These are phyloP conservation scores for Russula sp. DNA, from an alignment of 768 basidiomycete species.

Conservation along the genomic window DNA sequence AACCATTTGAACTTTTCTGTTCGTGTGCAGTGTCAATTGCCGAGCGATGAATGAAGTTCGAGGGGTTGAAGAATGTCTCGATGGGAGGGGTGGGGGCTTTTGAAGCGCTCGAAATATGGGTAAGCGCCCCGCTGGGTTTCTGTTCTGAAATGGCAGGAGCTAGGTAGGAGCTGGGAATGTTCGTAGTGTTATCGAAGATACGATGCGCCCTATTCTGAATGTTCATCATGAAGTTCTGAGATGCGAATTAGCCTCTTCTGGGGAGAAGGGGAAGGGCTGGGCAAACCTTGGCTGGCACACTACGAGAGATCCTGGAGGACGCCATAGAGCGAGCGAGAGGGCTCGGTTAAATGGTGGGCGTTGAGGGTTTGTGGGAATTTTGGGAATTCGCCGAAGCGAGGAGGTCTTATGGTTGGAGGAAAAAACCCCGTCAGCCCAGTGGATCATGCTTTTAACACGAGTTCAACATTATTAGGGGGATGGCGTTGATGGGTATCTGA, in stretches of 20 bases:
- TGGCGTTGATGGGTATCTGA: constrained; percentile 11
- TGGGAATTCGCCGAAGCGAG: not conserved
- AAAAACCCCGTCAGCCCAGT: not conserved
- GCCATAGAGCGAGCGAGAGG: constrained; percentile 3
- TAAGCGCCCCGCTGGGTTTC: constrained; percentile 8
- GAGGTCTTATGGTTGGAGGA: constrained; percentile 18
- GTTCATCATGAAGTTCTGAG: constrained; percentile 19
- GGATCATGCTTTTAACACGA: constrained; percentile 21
- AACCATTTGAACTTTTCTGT: constrained; percentile 13
- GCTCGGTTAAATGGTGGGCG: constrained; percentile 1
- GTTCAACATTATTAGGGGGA: constrained; percentile 6
- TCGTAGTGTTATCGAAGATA: constrained; percentile 16
- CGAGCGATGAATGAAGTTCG: constrained; percentile 15
- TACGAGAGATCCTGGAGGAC: constrained; percentile 18
- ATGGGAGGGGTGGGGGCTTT: constrained; percentile 10
- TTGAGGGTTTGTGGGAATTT: constrained; percentile 12
- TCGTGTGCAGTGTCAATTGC: constrained; percentile 16
- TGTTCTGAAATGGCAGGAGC: not conserved
- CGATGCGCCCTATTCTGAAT: constrained; percentile 15
- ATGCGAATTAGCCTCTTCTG: constrained; percentile 4
- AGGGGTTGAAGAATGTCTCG: constrained; percentile 13
- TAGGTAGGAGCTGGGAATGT: constrained; percentile 2
- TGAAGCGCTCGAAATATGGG: constrained; percentile 3
- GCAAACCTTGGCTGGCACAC: constrained; percentile 20
- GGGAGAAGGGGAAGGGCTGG: not conserved